phyloP scores from a whole-genome alignment of 1,284 basidiomycete genomes.

The Testicularia cyperi region DNA sequence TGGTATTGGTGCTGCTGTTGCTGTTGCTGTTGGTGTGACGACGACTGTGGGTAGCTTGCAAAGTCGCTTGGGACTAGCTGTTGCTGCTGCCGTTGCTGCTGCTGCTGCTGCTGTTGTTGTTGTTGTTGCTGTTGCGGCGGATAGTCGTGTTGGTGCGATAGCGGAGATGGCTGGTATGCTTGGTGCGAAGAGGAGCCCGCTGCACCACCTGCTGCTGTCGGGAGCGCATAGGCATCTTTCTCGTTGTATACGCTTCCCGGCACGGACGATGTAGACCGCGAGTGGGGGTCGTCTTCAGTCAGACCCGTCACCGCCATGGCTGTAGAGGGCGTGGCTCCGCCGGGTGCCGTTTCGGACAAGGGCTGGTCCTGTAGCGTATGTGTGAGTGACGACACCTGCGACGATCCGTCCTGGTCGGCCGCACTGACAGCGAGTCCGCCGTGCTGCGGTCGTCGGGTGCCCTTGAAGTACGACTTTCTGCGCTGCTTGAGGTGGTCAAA shows the following conservation, averaged over 20 bases:
- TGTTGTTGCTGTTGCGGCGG: not conserved
- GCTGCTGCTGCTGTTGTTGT: not conserved
- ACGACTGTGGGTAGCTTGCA: too few species aligned
- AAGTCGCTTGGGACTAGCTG: not conserved
- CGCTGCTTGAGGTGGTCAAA: constrained; percentile 55
- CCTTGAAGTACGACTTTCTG: constrained; percentile 45
- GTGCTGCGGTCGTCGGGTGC: not conserved
- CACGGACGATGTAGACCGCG: not conserved
- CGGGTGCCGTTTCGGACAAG: constrained; percentile 35
- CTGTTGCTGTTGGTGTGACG: too few species aligned
- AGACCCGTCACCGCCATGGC: not conserved
- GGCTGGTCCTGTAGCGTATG: constrained; percentile 51
- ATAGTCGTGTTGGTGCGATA: not conserved
- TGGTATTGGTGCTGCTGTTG: too few species aligned
- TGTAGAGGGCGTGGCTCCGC: not conserved
- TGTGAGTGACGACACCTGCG: constrained; percentile 35
- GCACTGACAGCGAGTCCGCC: not conserved
- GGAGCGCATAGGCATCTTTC: not conserved
- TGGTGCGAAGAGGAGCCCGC: not conserved
- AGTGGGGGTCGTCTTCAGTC: not conserved
- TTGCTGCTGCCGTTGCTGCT: not conserved
- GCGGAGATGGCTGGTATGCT: not conserved
- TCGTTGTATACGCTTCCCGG: not conserved
- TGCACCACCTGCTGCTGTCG: not conserved
- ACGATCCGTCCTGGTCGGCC: constrained; percentile 16